phyloP scores from a whole-genome alignment of 2,329 filamentous ascomycete species.

The Venturiaceae sp. region DNA sequence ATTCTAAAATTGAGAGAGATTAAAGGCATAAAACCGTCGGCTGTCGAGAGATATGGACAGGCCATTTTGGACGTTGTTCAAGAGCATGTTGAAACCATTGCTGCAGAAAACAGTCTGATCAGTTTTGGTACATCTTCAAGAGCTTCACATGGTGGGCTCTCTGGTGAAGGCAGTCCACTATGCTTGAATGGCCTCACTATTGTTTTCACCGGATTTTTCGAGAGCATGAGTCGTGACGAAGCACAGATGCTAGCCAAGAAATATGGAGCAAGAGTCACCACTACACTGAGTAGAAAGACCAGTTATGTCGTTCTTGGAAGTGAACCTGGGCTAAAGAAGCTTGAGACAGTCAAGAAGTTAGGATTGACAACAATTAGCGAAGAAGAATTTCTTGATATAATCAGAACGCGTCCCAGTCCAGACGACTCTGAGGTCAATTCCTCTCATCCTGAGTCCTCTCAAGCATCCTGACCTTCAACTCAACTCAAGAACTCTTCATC shows the following conservation, averaged over 20 bases:
- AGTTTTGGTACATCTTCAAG: background rate
- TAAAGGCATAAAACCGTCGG: background rate
- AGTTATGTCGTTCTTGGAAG: constrained; percentile 84
- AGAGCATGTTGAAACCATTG: background rate
- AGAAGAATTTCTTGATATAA: constrained; percentile 80
- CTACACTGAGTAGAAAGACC: constrained; percentile 81
- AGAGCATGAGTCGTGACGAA: constrained; percentile 73
- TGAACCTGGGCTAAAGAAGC: constrained; percentile 88
- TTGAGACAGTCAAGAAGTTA: constrained; percentile 71
- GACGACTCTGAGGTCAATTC: no score
- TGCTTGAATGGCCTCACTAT: constrained; percentile 85
- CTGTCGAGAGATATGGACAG: background rate
- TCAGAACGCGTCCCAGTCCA: constrained; percentile 26
- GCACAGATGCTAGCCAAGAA: constrained; percentile 82
- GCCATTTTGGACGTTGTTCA: background rate
- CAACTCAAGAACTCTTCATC: no score
- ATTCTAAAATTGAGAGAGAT: background rate
- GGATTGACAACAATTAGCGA: constrained; percentile 90
- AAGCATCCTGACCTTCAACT: no score
- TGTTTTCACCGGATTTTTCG: constrained; percentile 86
- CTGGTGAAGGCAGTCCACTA: constrained; percentile 59
- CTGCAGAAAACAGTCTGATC: background rate
- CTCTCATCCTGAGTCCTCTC: constrained; percentile 70
- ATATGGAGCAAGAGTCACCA: constrained; percentile 86
- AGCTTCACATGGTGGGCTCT: background rate